Conservation (phyloP, 768 basidiomycete genomes). For the Termitomyces sp. region DNA sequence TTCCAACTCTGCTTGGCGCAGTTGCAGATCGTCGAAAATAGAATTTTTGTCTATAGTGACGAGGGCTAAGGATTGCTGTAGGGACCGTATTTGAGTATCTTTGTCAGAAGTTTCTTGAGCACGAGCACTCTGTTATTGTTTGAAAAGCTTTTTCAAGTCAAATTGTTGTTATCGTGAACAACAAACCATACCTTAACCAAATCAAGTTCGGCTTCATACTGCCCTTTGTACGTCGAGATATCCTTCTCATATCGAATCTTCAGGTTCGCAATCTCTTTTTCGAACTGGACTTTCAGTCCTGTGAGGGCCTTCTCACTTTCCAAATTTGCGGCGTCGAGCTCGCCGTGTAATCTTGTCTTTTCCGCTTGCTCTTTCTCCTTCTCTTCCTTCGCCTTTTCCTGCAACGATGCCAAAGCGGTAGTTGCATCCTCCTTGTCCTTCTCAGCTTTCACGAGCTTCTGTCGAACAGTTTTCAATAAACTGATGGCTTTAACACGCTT, state of each 20-base stretch:
- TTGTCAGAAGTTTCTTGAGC: conserved; percentile 60
- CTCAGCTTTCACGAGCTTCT: conserved; percentile 95
- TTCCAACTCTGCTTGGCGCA: conserved; percentile 88
- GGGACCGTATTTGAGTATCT: conserved; percentile 53
- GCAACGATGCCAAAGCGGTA: conserved; percentile 47
- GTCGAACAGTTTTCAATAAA: conserved; percentile 89
- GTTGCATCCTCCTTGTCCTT: conserved; percentile 82
- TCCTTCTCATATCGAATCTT: conserved; percentile 79
- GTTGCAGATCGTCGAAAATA: conserved; percentile 82
- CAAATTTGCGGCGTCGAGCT: conserved; percentile 53
- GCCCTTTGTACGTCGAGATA: conserved; percentile 50
- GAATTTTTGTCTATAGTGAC: conserved; percentile 70
- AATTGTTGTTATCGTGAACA: neutral
- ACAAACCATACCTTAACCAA: conserved; percentile 56
- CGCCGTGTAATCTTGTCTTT: conserved; percentile 48
- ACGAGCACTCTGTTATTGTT: conserved; percentile 48
- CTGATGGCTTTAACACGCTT: conserved; percentile 93
- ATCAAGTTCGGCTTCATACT: conserved; percentile 73
- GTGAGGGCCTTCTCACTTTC: conserved; percentile 60
- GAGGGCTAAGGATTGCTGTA: conserved; percentile 67
- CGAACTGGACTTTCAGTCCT: conserved; percentile 61
- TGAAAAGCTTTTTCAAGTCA: conserved; percentile 3
- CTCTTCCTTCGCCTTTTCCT: conserved; percentile 49
- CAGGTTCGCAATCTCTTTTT: conserved; percentile 56
- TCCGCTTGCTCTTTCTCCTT: conserved; percentile 51